phyloP scores from a whole-genome alignment of 2,329 filamentous ascomycete genomes.

The Pestalotiopsis sp. region DNA sequence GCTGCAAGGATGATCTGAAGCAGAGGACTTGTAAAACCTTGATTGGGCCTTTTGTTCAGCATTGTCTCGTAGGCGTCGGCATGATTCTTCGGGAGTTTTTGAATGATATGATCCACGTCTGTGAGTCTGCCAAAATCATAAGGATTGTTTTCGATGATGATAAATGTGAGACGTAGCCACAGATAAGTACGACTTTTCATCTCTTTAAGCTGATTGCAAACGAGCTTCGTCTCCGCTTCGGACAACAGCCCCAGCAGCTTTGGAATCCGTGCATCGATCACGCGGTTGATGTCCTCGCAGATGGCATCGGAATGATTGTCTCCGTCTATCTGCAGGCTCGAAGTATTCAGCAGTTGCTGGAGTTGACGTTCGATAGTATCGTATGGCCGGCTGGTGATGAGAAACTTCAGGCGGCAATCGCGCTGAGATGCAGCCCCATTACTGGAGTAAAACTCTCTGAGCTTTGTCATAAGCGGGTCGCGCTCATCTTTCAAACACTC shows the following conservation, averaged over 20 bases:
- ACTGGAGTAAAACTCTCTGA: not conserved
- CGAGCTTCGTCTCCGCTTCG: not conserved
- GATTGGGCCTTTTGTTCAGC: not conserved
- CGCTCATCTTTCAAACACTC: not conserved
- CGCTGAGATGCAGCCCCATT: not conserved
- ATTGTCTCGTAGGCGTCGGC: not conserved
- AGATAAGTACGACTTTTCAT: slow-evolving; percentile 3
- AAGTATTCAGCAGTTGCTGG: not conserved
- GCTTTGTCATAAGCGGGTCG: not conserved
- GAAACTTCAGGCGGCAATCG: slow-evolving; percentile 6
- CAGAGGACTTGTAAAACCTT: not conserved
- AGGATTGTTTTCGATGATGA: not conserved
- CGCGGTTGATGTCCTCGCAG: slow-evolving; percentile 6
- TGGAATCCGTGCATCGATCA: not conserved
- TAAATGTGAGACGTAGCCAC: not conserved
- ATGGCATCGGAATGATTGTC: not conserved
- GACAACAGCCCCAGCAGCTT: not conserved
- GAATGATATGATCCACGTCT: not conserved
- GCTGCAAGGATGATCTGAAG: not conserved
- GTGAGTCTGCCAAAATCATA: not conserved
- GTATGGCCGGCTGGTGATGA: slow-evolving; percentile 7
- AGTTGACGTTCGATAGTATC: not conserved
- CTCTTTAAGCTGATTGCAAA: not conserved
- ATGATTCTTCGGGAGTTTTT: not conserved
- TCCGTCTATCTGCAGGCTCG: not conserved